Percentiles rank a stretch among this genome's conserved stretches.
These are phyloP conservation scores for Puccinia hordei DNA, from an alignment of 1,284 basidiomycete genomes.

Conservation along the genomic window DNA sequence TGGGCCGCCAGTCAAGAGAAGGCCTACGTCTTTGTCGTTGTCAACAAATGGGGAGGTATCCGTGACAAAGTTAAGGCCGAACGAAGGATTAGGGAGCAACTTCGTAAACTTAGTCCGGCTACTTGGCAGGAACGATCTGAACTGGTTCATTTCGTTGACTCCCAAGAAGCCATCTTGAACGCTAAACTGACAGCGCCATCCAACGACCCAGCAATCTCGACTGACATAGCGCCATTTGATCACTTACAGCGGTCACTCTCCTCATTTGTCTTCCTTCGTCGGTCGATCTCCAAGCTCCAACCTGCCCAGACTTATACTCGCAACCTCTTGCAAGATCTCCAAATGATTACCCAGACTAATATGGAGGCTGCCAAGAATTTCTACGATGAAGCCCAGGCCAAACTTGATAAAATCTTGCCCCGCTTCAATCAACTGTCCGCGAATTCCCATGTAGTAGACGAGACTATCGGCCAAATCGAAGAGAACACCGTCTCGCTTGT, in stretches of 20 bases:
- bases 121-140: conserved; percentile 90
- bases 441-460: conserved; percentile 74
- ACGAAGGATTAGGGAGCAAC: conserved; percentile 86
- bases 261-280: conserved; percentile 92
- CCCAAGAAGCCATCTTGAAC: conserved; percentile 63
- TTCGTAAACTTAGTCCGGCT: conserved; percentile 83
- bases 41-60: conserved; percentile 97
- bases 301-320: conserved; percentile 92
- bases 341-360: conserved; percentile 83
- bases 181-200: conserved; percentile 52
- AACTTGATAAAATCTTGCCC: conserved; percentile 74
- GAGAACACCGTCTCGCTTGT: conserved; percentile 70
- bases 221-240: conserved; percentile 73
- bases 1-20: conserved; percentile 93
- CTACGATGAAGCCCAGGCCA: conserved; percentile 71
- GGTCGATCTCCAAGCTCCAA: conserved; percentile 90
- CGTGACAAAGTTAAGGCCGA: conserved; percentile 92
- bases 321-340: conserved; percentile 84
- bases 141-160: conserved; percentile 98
- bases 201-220: conserved; percentile 61
- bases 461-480: conserved; percentile 75
- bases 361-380: conserved; percentile 79
- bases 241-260: conserved; percentile 88
- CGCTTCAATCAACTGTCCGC: conserved; percentile 82
- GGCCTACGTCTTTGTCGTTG: conserved; percentile 96